Evolutionary conservation across 2,329 filamentous ascomycete genomes (phyloP), one percentile per base, ranked within the genome.

Genomic region (Dothiorella sarmentorum): DNA sequence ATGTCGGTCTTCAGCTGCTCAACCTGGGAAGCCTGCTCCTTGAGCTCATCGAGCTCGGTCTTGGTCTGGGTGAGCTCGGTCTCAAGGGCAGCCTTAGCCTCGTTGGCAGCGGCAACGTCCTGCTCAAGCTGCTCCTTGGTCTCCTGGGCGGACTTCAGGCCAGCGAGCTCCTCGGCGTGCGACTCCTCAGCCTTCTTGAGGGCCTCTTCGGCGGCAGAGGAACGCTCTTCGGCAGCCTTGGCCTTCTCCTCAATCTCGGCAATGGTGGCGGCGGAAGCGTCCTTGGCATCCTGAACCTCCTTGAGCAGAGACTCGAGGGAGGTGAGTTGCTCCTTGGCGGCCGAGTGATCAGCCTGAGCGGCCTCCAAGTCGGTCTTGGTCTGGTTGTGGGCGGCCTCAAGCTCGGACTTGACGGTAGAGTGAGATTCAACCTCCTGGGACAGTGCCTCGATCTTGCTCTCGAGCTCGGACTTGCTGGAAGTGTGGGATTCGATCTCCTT

Each of bases 291-390:
- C 33, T 45, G 33, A 18, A 51, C 58, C 40, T 60, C 58, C 33
- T 55, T 56, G 24, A 60, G 51, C 31, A 37, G 38, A 11, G 49
- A 29, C 49, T 60, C 58, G 17, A 60, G 58, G 11, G 40, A 44
- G 11, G 58, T 27, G 24, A 60, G 35, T 13, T 43, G 49, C 31
- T 59, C 49, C 58, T 59, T 55, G 22, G 58, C 38, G 27, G 56
- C 35, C 27, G 33, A 40, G 33, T 61, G 45, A 45, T 61, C 60
- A 11, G 57, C 43, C 27, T 60, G 44, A 18, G 47, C 44, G 42
- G 47, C 27, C 35, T 43, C 56, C 10, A 59, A 45, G 26, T 52
- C 56, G n/a, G 45, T 38, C 56, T 59, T 42, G 7, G 44, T 47
- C 26, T 58, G 43, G 26, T 29, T 35, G 51, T 56, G 58, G 42